Conservation (phyloP, 768 basidiomycete genomes). For the Boletus rubroflammeus region DNA sequence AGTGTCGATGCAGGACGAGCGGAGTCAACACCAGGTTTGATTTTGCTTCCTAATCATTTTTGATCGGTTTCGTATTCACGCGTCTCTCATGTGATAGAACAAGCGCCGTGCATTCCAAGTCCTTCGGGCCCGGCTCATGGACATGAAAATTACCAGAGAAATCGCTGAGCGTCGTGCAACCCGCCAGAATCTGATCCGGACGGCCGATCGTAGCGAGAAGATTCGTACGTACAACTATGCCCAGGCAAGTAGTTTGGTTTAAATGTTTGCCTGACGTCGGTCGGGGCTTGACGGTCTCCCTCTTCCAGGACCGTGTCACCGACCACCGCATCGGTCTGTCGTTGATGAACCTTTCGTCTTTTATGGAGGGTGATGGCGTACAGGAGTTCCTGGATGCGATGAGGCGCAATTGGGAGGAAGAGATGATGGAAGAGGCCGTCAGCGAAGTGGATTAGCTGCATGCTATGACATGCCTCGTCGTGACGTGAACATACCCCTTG, state of each 20-base stretch:
- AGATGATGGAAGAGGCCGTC: constrained; percentile 52
- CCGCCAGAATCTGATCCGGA: constrained; percentile 70
- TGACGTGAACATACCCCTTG: too few relatives aligned
- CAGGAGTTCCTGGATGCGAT: constrained; percentile 56
- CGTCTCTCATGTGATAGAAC: constrained; percentile 50
- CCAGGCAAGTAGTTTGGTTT: constrained; percentile 45
- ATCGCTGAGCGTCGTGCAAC: constrained; percentile 65
- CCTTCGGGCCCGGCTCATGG: constrained; percentile 80
- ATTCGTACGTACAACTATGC: constrained; percentile 95
- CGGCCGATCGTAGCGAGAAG: constrained; percentile 88
- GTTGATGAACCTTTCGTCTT: constrained; percentile 58
- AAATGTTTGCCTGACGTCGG: too few relatives aligned
- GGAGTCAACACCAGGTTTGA: constrained; percentile 87
- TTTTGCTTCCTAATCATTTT: not conserved
- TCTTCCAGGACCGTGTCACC: constrained; percentile 79
- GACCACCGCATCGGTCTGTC: constrained; percentile 87
- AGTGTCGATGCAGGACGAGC: constrained; percentile 97
- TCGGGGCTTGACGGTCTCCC: not conserved
- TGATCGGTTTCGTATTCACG: not conserved
- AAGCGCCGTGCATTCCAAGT: constrained; percentile 91
- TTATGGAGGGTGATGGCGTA: constrained; percentile 65
- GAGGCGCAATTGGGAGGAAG: constrained; percentile 52
- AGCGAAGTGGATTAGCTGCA: constrained; percentile 12
- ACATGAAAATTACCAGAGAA: constrained; percentile 68
- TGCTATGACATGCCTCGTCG: not conserved